Conservation (phyloP, 148 eudicot species). For the Rhododendron simsii region DNA sequence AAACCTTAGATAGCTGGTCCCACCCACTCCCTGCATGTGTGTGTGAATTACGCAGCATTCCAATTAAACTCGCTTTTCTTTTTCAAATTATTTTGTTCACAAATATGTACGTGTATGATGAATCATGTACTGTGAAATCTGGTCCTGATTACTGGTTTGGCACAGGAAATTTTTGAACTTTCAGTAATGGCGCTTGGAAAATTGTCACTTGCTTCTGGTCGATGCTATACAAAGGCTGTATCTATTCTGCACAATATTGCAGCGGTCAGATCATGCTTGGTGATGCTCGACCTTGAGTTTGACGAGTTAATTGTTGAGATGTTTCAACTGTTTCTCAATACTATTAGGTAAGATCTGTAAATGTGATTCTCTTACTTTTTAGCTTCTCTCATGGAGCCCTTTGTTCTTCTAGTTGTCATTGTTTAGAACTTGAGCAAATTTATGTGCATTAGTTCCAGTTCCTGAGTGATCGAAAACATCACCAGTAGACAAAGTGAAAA, state of each 20-base stretch:
- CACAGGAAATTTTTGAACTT: conserved; percentile 57
- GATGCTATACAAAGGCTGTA: conserved; percentile 52
- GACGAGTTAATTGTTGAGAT: conserved; percentile 47
- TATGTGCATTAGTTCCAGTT: background rate
- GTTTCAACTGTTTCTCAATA: conserved; percentile 54
- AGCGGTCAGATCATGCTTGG: conserved; percentile 48
- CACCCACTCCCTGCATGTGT: background rate
- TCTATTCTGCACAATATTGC: conserved; percentile 46
- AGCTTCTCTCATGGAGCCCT: background rate
- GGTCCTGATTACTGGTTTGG: background rate
- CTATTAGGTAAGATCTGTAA: conserved; percentile 39
- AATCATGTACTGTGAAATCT: background rate
- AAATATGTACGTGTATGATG: background rate
- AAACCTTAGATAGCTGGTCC: background rate
- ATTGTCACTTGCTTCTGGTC: conserved; percentile 34
- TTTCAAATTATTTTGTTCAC: background rate
- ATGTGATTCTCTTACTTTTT: background rate
- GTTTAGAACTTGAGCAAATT: background rate
- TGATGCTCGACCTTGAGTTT: conserved; percentile 72
- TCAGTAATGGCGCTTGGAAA: conserved; percentile 42
- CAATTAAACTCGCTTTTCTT: background rate
- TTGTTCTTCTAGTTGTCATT: background rate
- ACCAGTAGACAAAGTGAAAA: background rate
- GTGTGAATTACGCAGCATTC: background rate
- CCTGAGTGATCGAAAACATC: background rate